A percentile compares a stretch with the other conserved stretches of the same genome.
phyloP scores from a whole-genome alignment of 1,139 yeast genomes.

The Kurtzmaniella quercitrusa region DNA sequence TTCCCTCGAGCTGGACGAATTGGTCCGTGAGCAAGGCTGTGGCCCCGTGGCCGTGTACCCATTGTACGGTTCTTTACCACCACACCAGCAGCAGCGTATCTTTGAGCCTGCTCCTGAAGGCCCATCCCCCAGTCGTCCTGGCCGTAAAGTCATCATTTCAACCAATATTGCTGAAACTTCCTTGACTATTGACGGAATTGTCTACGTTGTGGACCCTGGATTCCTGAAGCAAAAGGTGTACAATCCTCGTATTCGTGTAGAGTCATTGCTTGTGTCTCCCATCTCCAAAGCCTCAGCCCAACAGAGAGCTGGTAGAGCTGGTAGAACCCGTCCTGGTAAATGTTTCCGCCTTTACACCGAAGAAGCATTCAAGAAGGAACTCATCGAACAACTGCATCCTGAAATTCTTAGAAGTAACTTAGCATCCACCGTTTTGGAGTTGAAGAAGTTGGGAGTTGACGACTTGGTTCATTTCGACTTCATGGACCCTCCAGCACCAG shows the following conservation, averaged over 20 bases:
- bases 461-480: slow-evolving; percentile 97
- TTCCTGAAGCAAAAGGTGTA: slow-evolving; percentile 84
- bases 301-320: slow-evolving; percentile 97
- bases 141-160: slow-evolving; percentile 89
- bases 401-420: slow-evolving; percentile 89
- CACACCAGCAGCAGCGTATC: slow-evolving; percentile 88
- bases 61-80: slow-evolving; percentile 92
- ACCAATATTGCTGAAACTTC: slow-evolving; percentile 98
- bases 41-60: slow-evolving; percentile 92
- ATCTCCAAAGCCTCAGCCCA: slow-evolving; percentile 94
- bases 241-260: slow-evolving; percentile 86
- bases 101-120: slow-evolving; percentile 82
- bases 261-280: slow-evolving; percentile 75
- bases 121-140: slow-evolving; percentile 73
- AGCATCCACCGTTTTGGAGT: slow-evolving; percentile 86
- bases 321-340: slow-evolving; percentile 95
- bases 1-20: slow-evolving; percentile 80
- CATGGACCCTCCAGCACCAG: slow-evolving; percentile 99
- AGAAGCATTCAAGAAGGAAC: slow-evolving; percentile 91
- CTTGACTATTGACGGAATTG: slow-evolving; percentile 88
- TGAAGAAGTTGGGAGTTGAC: slow-evolving; percentile 90
- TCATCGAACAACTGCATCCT: slow-evolving; percentile 93
- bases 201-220: slow-evolving; percentile 88
- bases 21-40: slow-evolving; percentile 80
- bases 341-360: slow-evolving; percentile 95